Base-by-base conservation (phyloP, 2,329 filamentous ascomycete species). In the Chaetomiaceae sp. region DNA sequence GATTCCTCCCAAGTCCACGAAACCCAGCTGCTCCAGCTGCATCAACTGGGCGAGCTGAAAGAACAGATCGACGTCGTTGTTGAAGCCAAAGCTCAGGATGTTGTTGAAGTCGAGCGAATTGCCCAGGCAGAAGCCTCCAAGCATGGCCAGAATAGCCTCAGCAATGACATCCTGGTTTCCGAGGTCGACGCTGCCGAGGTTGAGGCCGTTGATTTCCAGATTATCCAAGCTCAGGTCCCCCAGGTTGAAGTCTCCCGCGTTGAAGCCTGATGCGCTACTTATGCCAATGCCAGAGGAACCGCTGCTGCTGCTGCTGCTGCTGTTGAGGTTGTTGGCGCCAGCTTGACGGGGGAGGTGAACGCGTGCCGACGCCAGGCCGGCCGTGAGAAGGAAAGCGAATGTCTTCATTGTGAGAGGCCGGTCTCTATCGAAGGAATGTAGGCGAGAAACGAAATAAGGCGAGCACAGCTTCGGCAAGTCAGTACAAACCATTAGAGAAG, bases 11-110 rank as follows among this genome's bases (percentile, higher is more conserved):
- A 62, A 36, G 51, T 61, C 62, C 43, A 67, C 37, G 6, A 68
- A 63, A 9, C 64, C 65, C 2, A 65, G 58, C 55, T 63, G 55
- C 59, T 66, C 51, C 18, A 68, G 60, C 55, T 68, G 60, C 57
- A 62, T 58, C 10, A 68, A 58, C 63, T 68, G 61, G 6, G 64
- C 64, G 13, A 68, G 62, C 61, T 67, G 61, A 18, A 68, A 54
- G 55, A 69, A 67, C 44, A 69, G 58, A 38, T 68, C 58, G 20
- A 65, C 51, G 33, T 66, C 59, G 25, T 63, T 61, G 50, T 61
- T 56, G 37, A 56, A 36, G 21, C 65, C 59, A 10, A 68, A 59
- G 25, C 50, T 42, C 30, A 64, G 46, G 29, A 64, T 49, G 45
- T 48, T 61, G 56, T 67, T 62, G 18, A 46, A 36, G 48, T 64